phyloP scores from a whole-genome alignment of 257 asterid genomes.

The Linaria vulgaris region DNA sequence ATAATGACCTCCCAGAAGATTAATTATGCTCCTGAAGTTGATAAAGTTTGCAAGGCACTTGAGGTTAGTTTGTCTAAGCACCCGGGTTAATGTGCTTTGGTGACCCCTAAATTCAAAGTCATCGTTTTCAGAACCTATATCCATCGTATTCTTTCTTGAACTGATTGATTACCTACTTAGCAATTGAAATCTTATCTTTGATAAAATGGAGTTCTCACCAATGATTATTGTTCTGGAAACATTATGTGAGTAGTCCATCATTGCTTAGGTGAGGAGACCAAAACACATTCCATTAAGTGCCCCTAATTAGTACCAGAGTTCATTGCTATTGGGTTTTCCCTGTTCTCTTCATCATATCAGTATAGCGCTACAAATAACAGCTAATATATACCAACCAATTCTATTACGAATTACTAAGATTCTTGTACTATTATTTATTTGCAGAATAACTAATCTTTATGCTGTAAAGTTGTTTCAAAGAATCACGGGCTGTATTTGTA shows the following conservation, averaged over 20 bases:
- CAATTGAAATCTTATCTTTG: background rate
- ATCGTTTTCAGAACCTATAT: slow-evolving; percentile 5
- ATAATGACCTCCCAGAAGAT: slow-evolving; percentile 92
- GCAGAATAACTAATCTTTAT: too few species aligned
- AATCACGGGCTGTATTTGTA: slow-evolving; percentile 11
- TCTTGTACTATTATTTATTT: background rate
- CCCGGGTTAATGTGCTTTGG: slow-evolving; percentile 3
- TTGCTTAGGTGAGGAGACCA: background rate
- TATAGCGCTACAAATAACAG: slow-evolving; percentile 6
- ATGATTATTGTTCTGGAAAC: slow-evolving; percentile 6
- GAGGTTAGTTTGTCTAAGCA: slow-evolving; percentile 64
- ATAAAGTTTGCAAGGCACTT: slow-evolving; percentile 95
- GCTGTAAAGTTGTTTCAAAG: too few species aligned
- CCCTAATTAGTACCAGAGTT: slow-evolving; percentile 5
- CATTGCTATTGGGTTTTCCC: slow-evolving; percentile 1
- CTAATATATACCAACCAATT: background rate
- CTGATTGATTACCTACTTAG: background rate
- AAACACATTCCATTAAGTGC: background rate
- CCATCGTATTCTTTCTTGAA: slow-evolving; percentile 10
- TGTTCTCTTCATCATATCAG: slow-evolving; percentile 6
- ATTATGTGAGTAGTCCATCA: slow-evolving; percentile 17
- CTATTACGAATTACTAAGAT: slow-evolving; percentile 8
- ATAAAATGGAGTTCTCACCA: background rate
- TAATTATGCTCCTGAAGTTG: slow-evolving; percentile 92
- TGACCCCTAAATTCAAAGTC: slow-evolving; percentile 15